phyloP scores from a whole-genome alignment of 345 rosid species.

The Odontarrhena argentea region DNA sequence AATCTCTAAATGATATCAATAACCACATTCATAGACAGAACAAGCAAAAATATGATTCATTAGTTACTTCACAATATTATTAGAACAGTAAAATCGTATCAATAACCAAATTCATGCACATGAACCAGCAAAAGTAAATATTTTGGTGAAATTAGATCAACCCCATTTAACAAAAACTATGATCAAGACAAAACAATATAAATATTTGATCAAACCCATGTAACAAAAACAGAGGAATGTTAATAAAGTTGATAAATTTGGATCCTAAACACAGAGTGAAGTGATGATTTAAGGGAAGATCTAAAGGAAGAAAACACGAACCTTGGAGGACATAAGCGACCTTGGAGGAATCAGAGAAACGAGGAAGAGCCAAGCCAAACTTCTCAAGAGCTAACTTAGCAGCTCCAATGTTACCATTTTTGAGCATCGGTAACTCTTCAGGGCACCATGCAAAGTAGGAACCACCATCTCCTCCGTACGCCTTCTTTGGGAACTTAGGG shows the following conservation, averaged over 20 bases:
- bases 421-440: slow-evolving; percentile 72
- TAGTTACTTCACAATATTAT: no score
- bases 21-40: not conserved
- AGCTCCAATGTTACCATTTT: slow-evolving; percentile 80
- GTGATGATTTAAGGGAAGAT: not conserved
- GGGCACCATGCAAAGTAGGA: slow-evolving; percentile 85
- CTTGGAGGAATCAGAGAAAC: slow-evolving; percentile 83
- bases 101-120: not conserved
- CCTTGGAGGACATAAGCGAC: slow-evolving; percentile 95
- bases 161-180: not conserved
- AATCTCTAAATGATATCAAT: no score
- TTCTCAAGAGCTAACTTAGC: slow-evolving; percentile 83
- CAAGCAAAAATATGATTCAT: not conserved
- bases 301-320: slow-evolving; percentile 15
- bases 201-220: not conserved
- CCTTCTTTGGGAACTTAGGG: slow-evolving; percentile 68
- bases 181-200: not conserved
- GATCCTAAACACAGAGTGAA: not conserved
- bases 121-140: not conserved
- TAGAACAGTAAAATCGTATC: not conserved
- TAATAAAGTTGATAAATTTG: not conserved
- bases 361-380: slow-evolving; percentile 82
- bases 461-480: slow-evolving; percentile 72
- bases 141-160: not conserved
- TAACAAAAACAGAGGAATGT: not conserved